A percentile compares a stretch with the other conserved stretches of the same genome.
Conservation (phyloP, 1,139 yeast genomes). For the Pichia terricola region DNA sequence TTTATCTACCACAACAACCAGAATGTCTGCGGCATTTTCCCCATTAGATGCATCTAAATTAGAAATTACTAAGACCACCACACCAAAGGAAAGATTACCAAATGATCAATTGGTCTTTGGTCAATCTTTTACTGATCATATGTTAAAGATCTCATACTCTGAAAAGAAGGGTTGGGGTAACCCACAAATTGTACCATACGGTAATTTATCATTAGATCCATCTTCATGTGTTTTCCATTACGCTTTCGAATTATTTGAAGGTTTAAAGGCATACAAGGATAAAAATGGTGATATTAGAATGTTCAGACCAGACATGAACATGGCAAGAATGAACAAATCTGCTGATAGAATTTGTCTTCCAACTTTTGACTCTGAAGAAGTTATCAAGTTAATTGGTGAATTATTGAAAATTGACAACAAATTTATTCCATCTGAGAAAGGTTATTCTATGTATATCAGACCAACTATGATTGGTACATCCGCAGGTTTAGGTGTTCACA, state of each 20-base stretch:
- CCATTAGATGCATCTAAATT: conserved; percentile 64
- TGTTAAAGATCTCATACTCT: conserved; percentile 83
- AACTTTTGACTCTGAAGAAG: conserved; percentile 66
- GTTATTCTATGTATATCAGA: conserved; percentile 85
- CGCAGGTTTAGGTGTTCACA: conserved; percentile 71
- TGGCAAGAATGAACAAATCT: conserved; percentile 82
- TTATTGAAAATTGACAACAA: conserved; percentile 63
- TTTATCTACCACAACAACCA: background rate
- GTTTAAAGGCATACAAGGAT: conserved; percentile 87
- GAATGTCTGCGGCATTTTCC: conserved; percentile 28
- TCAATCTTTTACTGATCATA: conserved; percentile 79
- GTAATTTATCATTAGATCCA: conserved; percentile 68
- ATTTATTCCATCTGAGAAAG: conserved; percentile 75
- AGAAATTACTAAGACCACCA: conserved; percentile 42
- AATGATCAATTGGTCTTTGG: conserved; percentile 80
- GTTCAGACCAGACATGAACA: conserved; percentile 86
- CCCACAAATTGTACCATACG: conserved; percentile 83
- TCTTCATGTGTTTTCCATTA: conserved; percentile 86
- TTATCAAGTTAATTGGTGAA: conserved; percentile 64
- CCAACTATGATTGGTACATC: conserved; percentile 94
- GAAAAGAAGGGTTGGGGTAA: conserved; percentile 69
- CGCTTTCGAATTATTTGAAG: conserved; percentile 92
- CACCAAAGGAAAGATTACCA: conserved; percentile 60
- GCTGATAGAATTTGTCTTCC: conserved; percentile 86
- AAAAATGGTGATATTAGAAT: conserved; percentile 56